Base-by-base conservation (phyloP, 768 basidiomycete genomes). In the Xerocomellus chrysenteron region DNA sequence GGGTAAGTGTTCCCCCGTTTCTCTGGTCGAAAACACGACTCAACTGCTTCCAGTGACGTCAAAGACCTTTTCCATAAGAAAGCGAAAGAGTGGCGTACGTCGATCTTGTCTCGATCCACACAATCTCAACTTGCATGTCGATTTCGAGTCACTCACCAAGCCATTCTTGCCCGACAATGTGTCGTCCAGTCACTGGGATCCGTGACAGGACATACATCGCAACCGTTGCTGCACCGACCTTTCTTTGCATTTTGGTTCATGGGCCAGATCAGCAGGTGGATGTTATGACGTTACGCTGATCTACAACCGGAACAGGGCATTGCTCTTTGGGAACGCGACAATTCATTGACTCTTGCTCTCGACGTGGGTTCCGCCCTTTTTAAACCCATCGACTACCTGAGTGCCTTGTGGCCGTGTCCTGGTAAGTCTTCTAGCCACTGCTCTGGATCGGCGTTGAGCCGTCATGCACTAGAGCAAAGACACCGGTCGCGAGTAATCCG, bases 201-300 rank as follows among this genome's bases (percentile, higher is more conserved):
- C 3, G 78, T 88, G 59, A 88, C 87, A 10, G 86, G 85, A 3
- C 66, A 73, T 46, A 65, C 66, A 21, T 62, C 71, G 40, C 79
- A 82, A 56, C 67, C 77, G 33, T 69, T 90, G 24, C 73, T 82
- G 3, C 75, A 80, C 16, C 74, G 87, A 54, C 88, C 88, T 11
- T 86, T 86, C 66, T 86, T 83, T 65, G 76, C 83, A 24, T 87
- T 87, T 67, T 89, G 86, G 87, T 88, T 90, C 65, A 86, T 87
- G 85, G 79, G 79, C 21, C 86, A 88, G 69, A 80, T 89, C 51
- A 77, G 75, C 65, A 78, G 83, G 84, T 82, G 54, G 44, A 43
- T 35, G 16, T 36, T 47, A 21, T 44, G 17, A 28, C 51, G 33
- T 24, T 47, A 42, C 52, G 46, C 49, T 60, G 33, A 68, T 59